phyloP scores from a whole-genome alignment of 2,329 filamentous ascomycete genomes.

The Aplosporella prunicola region DNA sequence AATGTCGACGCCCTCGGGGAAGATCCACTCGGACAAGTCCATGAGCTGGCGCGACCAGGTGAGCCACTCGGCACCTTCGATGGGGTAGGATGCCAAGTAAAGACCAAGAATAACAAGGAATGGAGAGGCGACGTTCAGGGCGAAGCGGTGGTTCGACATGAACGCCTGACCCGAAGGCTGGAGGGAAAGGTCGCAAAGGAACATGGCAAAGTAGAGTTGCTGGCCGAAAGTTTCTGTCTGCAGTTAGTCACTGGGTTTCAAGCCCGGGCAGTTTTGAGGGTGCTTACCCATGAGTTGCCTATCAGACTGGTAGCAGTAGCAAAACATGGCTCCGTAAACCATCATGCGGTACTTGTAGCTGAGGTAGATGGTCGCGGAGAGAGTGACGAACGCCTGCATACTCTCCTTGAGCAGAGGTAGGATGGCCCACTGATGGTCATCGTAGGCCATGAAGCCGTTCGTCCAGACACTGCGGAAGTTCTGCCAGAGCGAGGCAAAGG shows the following conservation, averaged over 20 bases:
- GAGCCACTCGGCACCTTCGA: slow-evolving; percentile 34
- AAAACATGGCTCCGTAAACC: slow-evolving; percentile 36
- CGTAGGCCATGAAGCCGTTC: slow-evolving; percentile 42
- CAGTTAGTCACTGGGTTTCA: neutral
- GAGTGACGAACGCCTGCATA: slow-evolving; percentile 42
- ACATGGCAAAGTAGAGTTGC: slow-evolving; percentile 43
- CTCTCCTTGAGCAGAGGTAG: slow-evolving; percentile 41
- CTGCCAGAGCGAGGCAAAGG: slow-evolving; percentile 35
- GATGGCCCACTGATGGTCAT: slow-evolving; percentile 48
- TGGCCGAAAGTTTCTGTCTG: slow-evolving; percentile 44
- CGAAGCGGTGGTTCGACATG: slow-evolving; percentile 32
- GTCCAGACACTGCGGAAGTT: slow-evolving; percentile 44
- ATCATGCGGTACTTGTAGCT: slow-evolving; percentile 39
- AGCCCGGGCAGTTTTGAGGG: neutral
- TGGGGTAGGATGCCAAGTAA: slow-evolving; percentile 41
- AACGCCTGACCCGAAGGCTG: slow-evolving; percentile 38
- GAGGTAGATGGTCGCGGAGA: slow-evolving; percentile 40
- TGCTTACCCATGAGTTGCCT: slow-evolving; percentile 36
- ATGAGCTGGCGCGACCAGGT: slow-evolving; percentile 40
- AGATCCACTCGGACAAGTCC: slow-evolving; percentile 33
- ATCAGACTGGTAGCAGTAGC: slow-evolving; percentile 44
- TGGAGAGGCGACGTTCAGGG: slow-evolving; percentile 29
- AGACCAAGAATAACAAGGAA: slow-evolving; percentile 36
- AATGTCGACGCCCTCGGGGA: slow-evolving; percentile 37
- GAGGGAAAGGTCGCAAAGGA: slow-evolving; percentile 43